Conservation (phyloP, 2,329 filamentous ascomycete genomes). For the Beauveria brongniartii region DNA sequence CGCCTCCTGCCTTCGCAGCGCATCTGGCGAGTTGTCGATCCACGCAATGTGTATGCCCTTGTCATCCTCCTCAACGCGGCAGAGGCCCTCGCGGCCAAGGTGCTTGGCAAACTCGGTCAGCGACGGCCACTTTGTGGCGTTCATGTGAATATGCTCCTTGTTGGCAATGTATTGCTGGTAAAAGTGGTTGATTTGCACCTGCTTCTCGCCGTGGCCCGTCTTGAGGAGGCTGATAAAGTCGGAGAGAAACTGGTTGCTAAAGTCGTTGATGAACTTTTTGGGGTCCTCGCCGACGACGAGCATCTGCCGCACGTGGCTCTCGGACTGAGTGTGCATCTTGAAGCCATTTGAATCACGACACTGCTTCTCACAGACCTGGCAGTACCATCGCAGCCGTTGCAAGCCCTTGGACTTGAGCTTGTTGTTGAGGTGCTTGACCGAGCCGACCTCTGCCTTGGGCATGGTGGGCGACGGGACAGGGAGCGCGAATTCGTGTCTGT, state of each 20-base stretch:
- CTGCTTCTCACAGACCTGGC: conserved; percentile 63
- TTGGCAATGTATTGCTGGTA: conserved; percentile 90
- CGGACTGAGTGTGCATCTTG: conserved; percentile 78
- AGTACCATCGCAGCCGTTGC: conserved; percentile 86
- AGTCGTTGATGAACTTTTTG: conserved; percentile 75
- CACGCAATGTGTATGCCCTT: conserved; percentile 83
- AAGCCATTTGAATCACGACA: conserved; percentile 80
- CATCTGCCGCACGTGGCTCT: conserved; percentile 85
- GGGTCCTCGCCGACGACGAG: conserved; percentile 80
- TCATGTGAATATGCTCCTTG: conserved; percentile 88
- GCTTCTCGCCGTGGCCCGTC: conserved; percentile 85
- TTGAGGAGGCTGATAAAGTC: conserved; percentile 72
- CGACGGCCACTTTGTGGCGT: conserved; percentile 79
- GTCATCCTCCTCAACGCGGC: conserved; percentile 78
- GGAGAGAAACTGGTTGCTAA: conserved; percentile 68
- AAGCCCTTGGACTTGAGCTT: conserved; percentile 76
- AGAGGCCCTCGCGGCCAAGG: conserved; percentile 78
- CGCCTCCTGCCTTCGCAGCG: conserved; percentile 70
- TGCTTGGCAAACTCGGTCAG: conserved; percentile 86
- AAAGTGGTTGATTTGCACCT: conserved; percentile 81
- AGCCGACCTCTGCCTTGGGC: conserved; percentile 87
- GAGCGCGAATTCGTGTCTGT: background rate
- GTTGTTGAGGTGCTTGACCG: conserved; percentile 84
- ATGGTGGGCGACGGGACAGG: conserved; percentile 43
- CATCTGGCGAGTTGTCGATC: conserved; percentile 87